Conservation (phyloP, 129 eudicot genomes). For the Smallanthus sonchifolius region DNA sequence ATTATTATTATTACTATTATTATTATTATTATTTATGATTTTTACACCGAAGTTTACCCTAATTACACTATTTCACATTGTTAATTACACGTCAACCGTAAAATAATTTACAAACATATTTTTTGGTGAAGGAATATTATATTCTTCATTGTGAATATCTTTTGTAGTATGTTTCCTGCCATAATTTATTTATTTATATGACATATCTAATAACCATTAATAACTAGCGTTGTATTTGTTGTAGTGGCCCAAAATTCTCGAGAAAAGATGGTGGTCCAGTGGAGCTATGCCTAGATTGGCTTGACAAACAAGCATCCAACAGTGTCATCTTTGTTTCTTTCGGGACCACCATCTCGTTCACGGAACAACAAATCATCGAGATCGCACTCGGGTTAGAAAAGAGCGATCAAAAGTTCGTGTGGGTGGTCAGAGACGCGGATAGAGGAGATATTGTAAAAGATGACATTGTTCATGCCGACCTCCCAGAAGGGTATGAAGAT, state of each 20-base stretch:
- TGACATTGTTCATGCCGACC: background rate
- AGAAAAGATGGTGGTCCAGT: background rate
- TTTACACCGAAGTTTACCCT: no score
- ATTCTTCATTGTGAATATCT: no score
- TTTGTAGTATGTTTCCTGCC: no score
- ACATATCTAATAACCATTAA: no score
- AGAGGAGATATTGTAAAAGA: constrained; percentile 16
- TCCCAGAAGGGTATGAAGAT: constrained; percentile 42
- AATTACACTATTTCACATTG: no score
- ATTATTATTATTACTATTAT: no score
- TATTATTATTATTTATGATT: no score
- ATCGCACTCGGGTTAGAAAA: constrained; percentile 44
- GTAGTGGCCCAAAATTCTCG: background rate
- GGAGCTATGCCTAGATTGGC: constrained; percentile 45
- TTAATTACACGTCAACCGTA: no score
- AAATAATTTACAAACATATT: no score
- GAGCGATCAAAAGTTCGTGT: constrained; percentile 39
- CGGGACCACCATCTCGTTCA: constrained; percentile 34
- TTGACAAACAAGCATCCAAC: constrained; percentile 37
- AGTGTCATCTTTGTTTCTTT: constrained; percentile 42
- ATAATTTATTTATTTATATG: no score
- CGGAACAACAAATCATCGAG: constrained; percentile 32
- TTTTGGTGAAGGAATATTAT: no score
- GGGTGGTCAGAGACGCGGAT: constrained; percentile 55
- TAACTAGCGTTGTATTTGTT: no score